Evolutionary conservation across 495 filamentous ascomycete species (phyloP), one percentile per base, ranked within the genome.

Genomic region (Aspergillus kassunensis): DNA sequence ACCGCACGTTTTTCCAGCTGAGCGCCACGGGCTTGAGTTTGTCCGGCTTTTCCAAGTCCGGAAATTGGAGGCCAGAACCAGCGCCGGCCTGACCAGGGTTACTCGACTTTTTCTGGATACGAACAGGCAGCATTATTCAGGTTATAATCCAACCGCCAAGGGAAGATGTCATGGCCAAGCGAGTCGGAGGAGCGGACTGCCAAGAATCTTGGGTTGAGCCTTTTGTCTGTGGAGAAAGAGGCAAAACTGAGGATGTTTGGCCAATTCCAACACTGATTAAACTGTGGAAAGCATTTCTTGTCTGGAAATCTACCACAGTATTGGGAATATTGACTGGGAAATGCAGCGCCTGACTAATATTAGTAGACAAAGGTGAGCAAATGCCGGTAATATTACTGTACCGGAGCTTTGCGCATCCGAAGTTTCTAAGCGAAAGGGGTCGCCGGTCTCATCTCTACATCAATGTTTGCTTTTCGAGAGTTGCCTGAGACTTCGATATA

Each of bases 91-190:
- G 35, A 39, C 35, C 35, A 39, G 35, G 35, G 15, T 16, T 39
- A 13, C 16, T 19, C 3, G n/a, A 39, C 9, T 8, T n/a, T 21
- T 19, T 21, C 9, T 19, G 6, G 23, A 40, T 40, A 40, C 37
- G 37, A 40, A 10, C 18, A 43, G 40, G 40, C 40, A 43, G 24
- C 40, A 43, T 43, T 29, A 43, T 43, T 43, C 23, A 43, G 23
- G 20, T n/a, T n/a, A n/a, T n/a, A 8, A 43, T 10, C 40, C 40
- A 29, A 25, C 24, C 9, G 40, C 40, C 40, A 43, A 43, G 40
- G 7, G 40, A 43, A 29, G 40, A 29, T 29, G 21, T 43, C n/a
- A 13, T 43, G 40, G 3, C 40, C 40, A 40, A 23, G 19, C n/a
- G n/a, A 40, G 18, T 40, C 37, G 34, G 12, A 18, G 37, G 37